These are phyloP conservation scores for Rhododendron simsii DNA, from an alignment of 148 eudicot species.

Conservation along the genomic window DNA sequence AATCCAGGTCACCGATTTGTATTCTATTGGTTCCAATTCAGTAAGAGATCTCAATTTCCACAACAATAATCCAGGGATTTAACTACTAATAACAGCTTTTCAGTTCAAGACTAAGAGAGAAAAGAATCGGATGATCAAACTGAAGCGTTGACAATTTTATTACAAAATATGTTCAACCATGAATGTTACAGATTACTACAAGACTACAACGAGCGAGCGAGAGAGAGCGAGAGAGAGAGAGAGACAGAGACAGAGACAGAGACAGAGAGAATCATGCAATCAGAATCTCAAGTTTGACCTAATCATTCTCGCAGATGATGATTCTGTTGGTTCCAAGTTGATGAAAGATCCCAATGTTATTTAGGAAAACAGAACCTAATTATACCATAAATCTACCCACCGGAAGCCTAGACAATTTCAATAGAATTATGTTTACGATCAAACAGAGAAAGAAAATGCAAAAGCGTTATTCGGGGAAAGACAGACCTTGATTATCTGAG, in stretches of 20 bases:
- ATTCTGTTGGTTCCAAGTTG: not conserved
- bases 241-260: not conserved
- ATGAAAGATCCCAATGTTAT: not conserved
- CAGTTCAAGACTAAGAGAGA: not conserved
- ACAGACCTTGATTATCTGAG: constrained; percentile 22
- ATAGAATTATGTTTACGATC: not conserved
- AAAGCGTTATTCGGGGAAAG: not conserved
- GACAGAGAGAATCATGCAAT: not conserved
- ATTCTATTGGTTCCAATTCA: not conserved
- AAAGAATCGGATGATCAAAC: not conserved
- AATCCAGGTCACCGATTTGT: not conserved
- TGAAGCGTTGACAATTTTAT: not conserved
- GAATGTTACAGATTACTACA: not conserved
- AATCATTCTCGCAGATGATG: not conserved
- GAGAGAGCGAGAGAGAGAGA: not conserved
- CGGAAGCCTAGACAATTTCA: not conserved
- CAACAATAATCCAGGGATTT: not conserved
- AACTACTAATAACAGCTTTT: not conserved
- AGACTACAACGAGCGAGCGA: too few relatives aligned
- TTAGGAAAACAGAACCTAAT: not conserved
- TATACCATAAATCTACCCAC: not conserved
- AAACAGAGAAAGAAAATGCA: not conserved
- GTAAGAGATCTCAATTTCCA: not conserved
- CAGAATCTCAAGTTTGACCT: not conserved
- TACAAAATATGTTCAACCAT: not conserved